Conservation (phyloP, 148 eudicot genomes). For the Arctostaphylos glauca region DNA sequence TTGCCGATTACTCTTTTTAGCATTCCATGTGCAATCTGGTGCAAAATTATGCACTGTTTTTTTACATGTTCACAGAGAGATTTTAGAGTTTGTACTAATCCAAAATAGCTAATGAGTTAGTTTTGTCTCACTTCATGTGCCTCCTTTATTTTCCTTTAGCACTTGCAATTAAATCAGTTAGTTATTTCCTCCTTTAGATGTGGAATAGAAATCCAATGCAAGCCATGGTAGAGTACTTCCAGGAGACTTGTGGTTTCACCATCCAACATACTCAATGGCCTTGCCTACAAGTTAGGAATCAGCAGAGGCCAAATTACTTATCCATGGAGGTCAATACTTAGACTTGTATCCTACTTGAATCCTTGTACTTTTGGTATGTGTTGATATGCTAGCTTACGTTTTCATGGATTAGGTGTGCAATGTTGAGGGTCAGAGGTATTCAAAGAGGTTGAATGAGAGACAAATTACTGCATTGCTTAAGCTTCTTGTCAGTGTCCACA, state of each 20-base stretch:
- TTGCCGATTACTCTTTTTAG: too few relatives aligned
- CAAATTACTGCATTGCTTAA: constrained; percentile 81
- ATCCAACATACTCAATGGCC: constrained; percentile 80
- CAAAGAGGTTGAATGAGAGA: constrained; percentile 71
- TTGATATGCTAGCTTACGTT: background rate
- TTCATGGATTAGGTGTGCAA: constrained; percentile 59
- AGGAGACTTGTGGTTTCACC: constrained; percentile 66
- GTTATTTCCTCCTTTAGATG: too few relatives aligned
- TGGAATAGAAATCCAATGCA: constrained; percentile 50
- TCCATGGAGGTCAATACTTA: constrained; percentile 75
- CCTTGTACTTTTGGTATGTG: background rate
- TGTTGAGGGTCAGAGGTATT: constrained; percentile 83
- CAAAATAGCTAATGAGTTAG: too few relatives aligned
- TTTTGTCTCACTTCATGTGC: too few relatives aligned
- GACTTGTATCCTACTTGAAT: background rate
- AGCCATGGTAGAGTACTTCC: constrained; percentile 78
- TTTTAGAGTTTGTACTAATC: too few relatives aligned
- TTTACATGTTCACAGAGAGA: too few relatives aligned
- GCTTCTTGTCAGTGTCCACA: constrained; percentile 85
- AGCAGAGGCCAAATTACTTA: constrained; percentile 71
- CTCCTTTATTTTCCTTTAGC: too few relatives aligned
- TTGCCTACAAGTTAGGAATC: constrained; percentile 83
- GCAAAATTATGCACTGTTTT: too few relatives aligned
- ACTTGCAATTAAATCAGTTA: too few relatives aligned
- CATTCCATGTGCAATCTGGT: too few relatives aligned